A percentile compares a stretch with the other conserved stretches of the same genome.
phyloP scores from a whole-genome alignment of 345 rosid genomes.

The Alliaria petiolata region DNA sequence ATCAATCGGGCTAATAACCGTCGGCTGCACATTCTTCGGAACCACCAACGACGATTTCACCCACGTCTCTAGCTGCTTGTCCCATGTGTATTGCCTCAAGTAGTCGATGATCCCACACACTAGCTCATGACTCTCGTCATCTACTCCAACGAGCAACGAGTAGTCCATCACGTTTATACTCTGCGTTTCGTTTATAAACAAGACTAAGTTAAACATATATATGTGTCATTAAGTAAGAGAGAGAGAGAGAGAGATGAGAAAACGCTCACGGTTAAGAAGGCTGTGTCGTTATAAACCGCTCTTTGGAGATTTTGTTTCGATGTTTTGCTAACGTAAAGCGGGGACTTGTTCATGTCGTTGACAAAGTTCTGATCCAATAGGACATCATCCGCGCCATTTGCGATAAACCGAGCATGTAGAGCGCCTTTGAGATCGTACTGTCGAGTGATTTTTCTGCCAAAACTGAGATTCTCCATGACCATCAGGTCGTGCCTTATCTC shows the following conservation, averaged over 20 bases:
- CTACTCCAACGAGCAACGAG: constrained; percentile 89
- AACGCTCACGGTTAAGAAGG: constrained; percentile 78
- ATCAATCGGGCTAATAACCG: constrained; percentile 86
- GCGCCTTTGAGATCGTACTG: constrained; percentile 97
- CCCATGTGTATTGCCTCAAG: constrained; percentile 97
- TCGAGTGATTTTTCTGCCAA: constrained; percentile 64
- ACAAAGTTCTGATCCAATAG: constrained; percentile 96
- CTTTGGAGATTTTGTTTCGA: constrained; percentile 73
- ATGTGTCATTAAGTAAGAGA: background rate
- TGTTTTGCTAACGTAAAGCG: constrained; percentile 75
- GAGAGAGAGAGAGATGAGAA: background rate
- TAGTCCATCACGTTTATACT: constrained; percentile 95
- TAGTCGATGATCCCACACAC: constrained; percentile 98
- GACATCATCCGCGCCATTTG: constrained; percentile 63
- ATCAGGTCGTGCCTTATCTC: constrained; percentile 81
- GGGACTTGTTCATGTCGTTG: constrained; percentile 85
- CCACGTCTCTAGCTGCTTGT: constrained; percentile 97
- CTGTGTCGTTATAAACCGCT: constrained; percentile 94
- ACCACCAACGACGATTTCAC: constrained; percentile 87
- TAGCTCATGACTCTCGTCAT: constrained; percentile 56
- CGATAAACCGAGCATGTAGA: constrained; percentile 59
- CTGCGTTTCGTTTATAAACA: constrained; percentile 48
- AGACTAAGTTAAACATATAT: background rate
- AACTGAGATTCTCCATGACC: constrained; percentile 98
- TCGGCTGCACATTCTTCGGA: constrained; percentile 76